Conservation (phyloP, 192 early-diverging fungal genomes). For the Linnemannia zychae region DNA sequence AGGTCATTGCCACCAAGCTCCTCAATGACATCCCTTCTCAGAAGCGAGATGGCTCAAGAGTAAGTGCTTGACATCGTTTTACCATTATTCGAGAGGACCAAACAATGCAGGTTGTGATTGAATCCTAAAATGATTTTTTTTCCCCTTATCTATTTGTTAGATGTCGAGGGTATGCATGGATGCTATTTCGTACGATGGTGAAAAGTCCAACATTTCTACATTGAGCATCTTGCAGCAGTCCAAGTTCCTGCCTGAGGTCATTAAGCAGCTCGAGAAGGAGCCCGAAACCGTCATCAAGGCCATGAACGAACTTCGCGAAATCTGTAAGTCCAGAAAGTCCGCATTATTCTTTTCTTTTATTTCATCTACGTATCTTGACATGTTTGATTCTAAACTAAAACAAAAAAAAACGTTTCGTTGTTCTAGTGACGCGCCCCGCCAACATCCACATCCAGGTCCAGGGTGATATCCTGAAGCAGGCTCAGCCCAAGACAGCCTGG, state of each 20-base stretch:
- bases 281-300: slow-evolving; percentile 60
- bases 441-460: slow-evolving; percentile 68
- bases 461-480: slow-evolving; percentile 65
- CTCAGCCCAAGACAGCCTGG: slow-evolving; percentile 60
- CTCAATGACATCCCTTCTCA: slow-evolving; percentile 68
- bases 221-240: slow-evolving; percentile 62
- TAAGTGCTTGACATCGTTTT: slow-evolving; percentile 39
- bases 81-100: not conserved
- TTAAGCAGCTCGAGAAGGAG: slow-evolving; percentile 59
- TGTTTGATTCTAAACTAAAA: not conserved
- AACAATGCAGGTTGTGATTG: not conserved
- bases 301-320: slow-evolving; percentile 61
- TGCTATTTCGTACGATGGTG: slow-evolving; percentile 57
- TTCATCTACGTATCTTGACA: not conserved
- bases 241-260: slow-evolving; percentile 62
- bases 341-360: not conserved
- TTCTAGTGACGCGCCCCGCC: slow-evolving; percentile 60
- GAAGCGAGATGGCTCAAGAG: slow-evolving; percentile 69
- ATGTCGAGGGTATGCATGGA: slow-evolving; percentile 62
- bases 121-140: not conserved
- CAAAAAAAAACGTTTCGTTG: not conserved
- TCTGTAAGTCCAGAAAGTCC: slow-evolving; percentile 53
- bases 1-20: slow-evolving; percentile 64
- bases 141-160: slow-evolving; percentile 28
- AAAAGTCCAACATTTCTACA: slow-evolving; percentile 62